Evolutionary conservation across 331 rosid genomes (phyloP).

Genomic region (Rosa hybrid): DNA sequence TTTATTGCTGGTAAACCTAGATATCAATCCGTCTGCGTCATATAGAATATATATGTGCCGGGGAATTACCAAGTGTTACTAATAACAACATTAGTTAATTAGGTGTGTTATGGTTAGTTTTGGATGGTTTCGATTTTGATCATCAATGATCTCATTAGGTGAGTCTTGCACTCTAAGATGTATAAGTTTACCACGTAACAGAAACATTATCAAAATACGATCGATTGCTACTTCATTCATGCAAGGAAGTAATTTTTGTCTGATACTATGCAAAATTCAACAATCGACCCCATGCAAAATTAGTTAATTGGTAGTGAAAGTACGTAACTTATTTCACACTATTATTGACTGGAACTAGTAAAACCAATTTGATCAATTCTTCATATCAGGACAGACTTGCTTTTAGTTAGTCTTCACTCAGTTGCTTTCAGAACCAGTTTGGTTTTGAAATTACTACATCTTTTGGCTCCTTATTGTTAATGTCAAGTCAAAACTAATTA

Average conservation of each 20-base stretch:
- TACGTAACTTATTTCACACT: neutral
- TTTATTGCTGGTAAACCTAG: too few relatives aligned
- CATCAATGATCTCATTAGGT: neutral
- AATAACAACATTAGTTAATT: neutral
- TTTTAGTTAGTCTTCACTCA: neutral
- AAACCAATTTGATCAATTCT: neutral
- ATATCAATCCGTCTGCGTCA: too few relatives aligned
- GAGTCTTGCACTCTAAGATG: constrained; percentile 5
- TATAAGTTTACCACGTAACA: neutral
- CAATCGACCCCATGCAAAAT: neutral
- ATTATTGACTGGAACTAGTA: neutral
- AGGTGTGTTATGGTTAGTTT: neutral
- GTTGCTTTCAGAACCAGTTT: neutral
- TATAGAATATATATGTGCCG: neutral
- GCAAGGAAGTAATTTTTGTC: neutral
- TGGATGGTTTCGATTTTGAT: neutral
- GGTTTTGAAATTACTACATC: neutral
- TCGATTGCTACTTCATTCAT: neutral
- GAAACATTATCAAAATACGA: neutral
- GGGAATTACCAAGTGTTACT: neutral
- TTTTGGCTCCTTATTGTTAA: neutral
- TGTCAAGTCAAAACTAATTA: neutral
- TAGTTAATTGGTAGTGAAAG: neutral
- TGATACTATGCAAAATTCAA: neutral
- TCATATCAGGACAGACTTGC: neutral